Percentiles rank a stretch among this genome's conserved stretches.
Conservation (phyloP, 2,329 filamentous ascomycete species). For the Trichophyton simii region DNA sequence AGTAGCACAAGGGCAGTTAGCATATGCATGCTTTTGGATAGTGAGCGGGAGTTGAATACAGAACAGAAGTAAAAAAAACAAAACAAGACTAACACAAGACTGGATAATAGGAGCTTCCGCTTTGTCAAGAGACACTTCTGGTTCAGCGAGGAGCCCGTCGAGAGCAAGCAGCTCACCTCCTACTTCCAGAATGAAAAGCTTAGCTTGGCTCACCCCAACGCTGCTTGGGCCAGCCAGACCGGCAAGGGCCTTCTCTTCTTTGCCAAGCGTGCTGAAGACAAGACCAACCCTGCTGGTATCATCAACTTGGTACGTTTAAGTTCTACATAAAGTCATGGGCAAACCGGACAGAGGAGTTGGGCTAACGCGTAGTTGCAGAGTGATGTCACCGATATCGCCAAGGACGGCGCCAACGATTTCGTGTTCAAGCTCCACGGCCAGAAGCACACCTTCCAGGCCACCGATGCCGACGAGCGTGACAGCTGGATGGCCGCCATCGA, state of each 20-base stretch:
- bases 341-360: not conserved
- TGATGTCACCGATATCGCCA: conserved; percentile 58
- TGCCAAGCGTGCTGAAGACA: conserved; percentile 71
- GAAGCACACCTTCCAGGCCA: conserved; percentile 89
- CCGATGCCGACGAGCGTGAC: conserved; percentile 63
- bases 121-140: conserved; percentile 92
- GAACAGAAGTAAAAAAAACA: not conserved
- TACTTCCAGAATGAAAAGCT: conserved; percentile 88
- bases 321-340: not conserved
- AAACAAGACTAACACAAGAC: not conserved
- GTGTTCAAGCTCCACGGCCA: conserved; percentile 70
- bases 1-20: not conserved
- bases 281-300: conserved; percentile 65
- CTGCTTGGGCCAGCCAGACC: conserved; percentile 82
- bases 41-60: not conserved
- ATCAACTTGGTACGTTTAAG: conserved; percentile 62
- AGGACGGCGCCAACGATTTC: conserved; percentile 71
- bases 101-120: conserved; percentile 57
- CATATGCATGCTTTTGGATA: no score
- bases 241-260: conserved; percentile 92
- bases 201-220: conserved; percentile 61
- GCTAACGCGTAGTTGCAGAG: conserved; percentile 17
- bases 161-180: conserved; percentile 57
- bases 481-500: conserved; percentile 83
- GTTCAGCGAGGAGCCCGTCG: conserved; percentile 61